Evolutionary conservation across 2,329 filamentous ascomycete genomes (phyloP), one percentile per base, ranked within the genome.

Genomic region (Colletotrichum sp.): DNA sequence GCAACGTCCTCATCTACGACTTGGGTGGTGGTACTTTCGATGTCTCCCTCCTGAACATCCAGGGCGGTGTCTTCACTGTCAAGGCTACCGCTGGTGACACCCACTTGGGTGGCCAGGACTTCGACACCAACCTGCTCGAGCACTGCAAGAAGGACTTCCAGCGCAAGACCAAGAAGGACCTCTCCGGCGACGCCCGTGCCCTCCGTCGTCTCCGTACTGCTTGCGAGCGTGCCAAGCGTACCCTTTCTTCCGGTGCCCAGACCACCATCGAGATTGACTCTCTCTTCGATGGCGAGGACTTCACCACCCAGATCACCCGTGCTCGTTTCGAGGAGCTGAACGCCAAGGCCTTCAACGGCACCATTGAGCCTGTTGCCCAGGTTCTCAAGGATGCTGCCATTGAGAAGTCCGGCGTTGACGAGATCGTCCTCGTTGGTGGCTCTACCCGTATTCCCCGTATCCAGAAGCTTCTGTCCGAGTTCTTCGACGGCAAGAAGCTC

Each of bases 401-500:
- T 76, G 94, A 96, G 85, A 99, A 99, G 95, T 91, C 87, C 87
- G 94, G 92, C 85, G 96, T 99, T 83, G 96, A 99, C 86, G 97
- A 99, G 92, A 98, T 99, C 80, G 97, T 99, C 83, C 95, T 99
- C 84, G 97, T 99, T 84, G 97, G 97, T 93, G 97, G 97, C 82
- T 98, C 96, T 79, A 99, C 97, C 84, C 97, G 97, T 95, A 99
- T 99, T 82, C 97, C 97, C 85, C 93, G 94, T 87, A 98, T 99
- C 87, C 97, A 99, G 94, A 99, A 99, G 93, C 94, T 99, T 80
- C 94, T 99, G 81, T 96, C 94, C 90, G 97, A 99, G 89, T 98
- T 96, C 93, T 99, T 99, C 90, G 95, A 98, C 87, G 96, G 96
- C 89, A 99, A 99, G 95, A 98, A 99, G 94, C 95, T 98, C 81